phyloP scores from a whole-genome alignment of 2,329 filamentous ascomycete genomes.

The Ceratocystis cubensis region DNA sequence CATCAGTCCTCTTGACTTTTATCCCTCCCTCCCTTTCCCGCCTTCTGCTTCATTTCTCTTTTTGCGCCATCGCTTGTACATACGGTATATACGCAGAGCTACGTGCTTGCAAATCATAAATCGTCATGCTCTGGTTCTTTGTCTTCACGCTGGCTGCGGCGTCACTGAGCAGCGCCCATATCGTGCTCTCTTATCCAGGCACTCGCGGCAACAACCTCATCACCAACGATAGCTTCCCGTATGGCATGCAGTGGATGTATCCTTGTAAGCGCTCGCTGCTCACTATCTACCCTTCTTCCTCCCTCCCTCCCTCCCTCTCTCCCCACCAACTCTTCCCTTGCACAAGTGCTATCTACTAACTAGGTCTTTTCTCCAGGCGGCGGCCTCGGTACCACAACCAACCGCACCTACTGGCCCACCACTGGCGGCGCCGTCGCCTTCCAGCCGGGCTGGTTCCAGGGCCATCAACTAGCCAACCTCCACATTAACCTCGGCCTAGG shows the following conservation, averaged over 20 bases:
- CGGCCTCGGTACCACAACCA: slow-evolving; percentile 61
- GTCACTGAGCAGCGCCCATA: slow-evolving; percentile 52
- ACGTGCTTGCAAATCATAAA: slow-evolving; percentile 11
- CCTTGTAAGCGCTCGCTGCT: slow-evolving; percentile 56
- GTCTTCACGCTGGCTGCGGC: slow-evolving; percentile 35
- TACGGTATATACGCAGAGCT: no score
- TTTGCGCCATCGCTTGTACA: no score
- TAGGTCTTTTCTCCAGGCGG: slow-evolving; percentile 48
- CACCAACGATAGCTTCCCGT: slow-evolving; percentile 66
- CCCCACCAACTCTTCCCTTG: slow-evolving; percentile 14
- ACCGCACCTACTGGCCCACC: slow-evolving; percentile 86
- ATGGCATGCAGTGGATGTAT: slow-evolving; percentile 91
- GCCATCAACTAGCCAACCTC: slow-evolving; percentile 68
- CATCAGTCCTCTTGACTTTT: background rate
- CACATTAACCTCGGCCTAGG: slow-evolving; percentile 88
- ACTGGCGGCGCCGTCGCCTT: slow-evolving; percentile 75
- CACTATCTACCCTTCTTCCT: background rate
- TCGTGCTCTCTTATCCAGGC: slow-evolving; percentile 73
- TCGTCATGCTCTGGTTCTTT: slow-evolving; percentile 36
- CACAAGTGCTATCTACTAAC: slow-evolving; percentile 16
- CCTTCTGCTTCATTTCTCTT: no score
- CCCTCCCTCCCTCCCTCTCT: background rate
- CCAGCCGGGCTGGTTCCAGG: slow-evolving; percentile 93
- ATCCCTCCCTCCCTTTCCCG: no score
- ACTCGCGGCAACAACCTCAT: slow-evolving; percentile 79